Percentiles rank a stretch among this genome's conserved stretches.
These are phyloP conservation scores for Catunica adiposa DNA, from an alignment of 2,329 filamentous ascomycete genomes.

Conservation along the genomic window DNA sequence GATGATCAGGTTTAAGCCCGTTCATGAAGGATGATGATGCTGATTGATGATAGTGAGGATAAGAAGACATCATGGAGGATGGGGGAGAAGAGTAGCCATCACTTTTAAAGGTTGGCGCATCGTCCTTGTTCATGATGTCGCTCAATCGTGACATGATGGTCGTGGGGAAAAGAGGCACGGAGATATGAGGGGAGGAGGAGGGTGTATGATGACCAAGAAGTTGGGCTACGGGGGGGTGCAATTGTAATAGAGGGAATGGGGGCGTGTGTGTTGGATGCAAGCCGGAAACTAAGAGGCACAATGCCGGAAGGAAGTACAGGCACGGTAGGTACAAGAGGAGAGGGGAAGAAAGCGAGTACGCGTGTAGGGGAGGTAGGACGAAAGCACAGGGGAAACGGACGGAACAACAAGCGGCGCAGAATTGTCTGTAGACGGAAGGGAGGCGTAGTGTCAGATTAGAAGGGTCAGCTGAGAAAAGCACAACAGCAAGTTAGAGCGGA, in stretches of 20 bases:
- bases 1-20: slow-evolving; percentile 1
- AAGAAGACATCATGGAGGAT: slow-evolving; percentile 1
- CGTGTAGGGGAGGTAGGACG: neutral
- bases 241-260: slow-evolving; percentile 1
- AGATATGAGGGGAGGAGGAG: neutral
- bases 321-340: neutral
- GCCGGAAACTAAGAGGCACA: slow-evolving; percentile 1
- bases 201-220: slow-evolving; percentile 3
- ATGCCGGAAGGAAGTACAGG: neutral
- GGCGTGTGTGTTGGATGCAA: slow-evolving; percentile 1
- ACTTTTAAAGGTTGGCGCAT: slow-evolving; percentile 11
- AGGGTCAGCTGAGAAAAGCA: neutral
- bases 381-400: neutral
- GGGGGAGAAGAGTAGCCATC: slow-evolving; percentile 11
- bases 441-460: slow-evolving; percentile 6
- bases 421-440: neutral
- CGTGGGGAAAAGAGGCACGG: neutral
- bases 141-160: slow-evolving; percentile 12
- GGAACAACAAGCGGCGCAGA: slow-evolving; percentile 1
- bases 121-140: slow-evolving; percentile 15
- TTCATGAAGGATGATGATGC: neutral
- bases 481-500: slow-evolving; percentile 3
- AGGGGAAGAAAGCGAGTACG: neutral
- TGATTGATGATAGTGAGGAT: slow-evolving; percentile 4
- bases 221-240: neutral